Conservation (phyloP, 257 asterid species). For the Cynanchum wilfordii region DNA sequence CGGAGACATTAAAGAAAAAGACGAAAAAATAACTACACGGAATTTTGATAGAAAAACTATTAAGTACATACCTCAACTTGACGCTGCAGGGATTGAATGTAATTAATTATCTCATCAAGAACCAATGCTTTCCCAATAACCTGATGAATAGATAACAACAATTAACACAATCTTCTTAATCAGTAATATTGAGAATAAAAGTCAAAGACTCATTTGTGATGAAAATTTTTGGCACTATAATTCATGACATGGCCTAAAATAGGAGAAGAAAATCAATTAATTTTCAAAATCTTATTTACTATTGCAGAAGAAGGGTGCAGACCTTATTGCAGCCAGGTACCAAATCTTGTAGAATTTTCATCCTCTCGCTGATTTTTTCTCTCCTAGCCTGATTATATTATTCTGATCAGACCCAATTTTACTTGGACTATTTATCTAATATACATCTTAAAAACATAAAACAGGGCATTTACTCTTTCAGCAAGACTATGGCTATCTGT, state of each 20-base stretch:
- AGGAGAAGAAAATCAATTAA: neutral
- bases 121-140: conserved; percentile 90
- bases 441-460: conserved; percentile 5
- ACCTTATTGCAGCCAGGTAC: conserved; percentile 98
- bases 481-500: conserved; percentile 96
- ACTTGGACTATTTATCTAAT: neutral
- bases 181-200: conserved; percentile 15
- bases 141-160: conserved; percentile 24
- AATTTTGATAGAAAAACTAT: conserved; percentile 1
- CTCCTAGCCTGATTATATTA: conserved; percentile 60
- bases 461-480: conserved; percentile 55
- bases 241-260: neutral
- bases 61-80: conserved; percentile 74
- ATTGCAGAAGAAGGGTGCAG: conserved; percentile 1
- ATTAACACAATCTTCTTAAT: neutral
- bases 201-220: neutral
- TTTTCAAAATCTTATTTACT: neutral
- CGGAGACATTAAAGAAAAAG: neutral
- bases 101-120: conserved; percentile 88
- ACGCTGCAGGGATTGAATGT: conserved; percentile 77
- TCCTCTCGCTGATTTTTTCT: conserved; percentile 94
- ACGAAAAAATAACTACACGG: neutral
- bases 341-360: conserved; percentile 90
- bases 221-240: neutral
- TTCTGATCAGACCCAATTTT: conserved; percentile 20